Evolutionary conservation across 2,329 filamentous ascomycete species (phyloP).

Genomic region (Helminthosporium solani): DNA sequence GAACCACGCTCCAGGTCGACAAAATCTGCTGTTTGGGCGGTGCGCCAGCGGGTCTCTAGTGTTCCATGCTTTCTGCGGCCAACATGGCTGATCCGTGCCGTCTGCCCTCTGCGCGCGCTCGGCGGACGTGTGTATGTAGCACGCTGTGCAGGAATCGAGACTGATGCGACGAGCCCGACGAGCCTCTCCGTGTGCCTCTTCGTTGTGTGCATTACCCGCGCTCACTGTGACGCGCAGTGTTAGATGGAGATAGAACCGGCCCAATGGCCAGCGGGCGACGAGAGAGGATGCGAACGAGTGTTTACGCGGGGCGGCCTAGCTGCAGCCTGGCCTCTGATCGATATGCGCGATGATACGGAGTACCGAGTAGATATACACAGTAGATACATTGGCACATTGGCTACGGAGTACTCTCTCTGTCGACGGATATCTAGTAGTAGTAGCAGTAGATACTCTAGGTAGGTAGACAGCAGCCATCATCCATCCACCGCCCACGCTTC

Average conservation of each 20-base stretch:
- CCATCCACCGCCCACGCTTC: no score
- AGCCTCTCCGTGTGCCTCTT: not conserved
- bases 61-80: slow-evolving; percentile 10
- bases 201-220: slow-evolving; percentile 15
- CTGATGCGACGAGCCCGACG: no score
- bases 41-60: slow-evolving; percentile 22
- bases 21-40: slow-evolving; percentile 27
- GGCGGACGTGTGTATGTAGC: not conserved
- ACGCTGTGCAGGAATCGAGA: no score
- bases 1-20: slow-evolving; percentile 8
- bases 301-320: slow-evolving; percentile 5
- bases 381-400: no score
- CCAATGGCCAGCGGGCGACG: slow-evolving; percentile 7
- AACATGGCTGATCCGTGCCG: slow-evolving; percentile 2
- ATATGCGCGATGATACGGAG: no score
- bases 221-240: slow-evolving; percentile 21
- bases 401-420: no score
- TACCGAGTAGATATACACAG: no score
- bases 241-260: slow-evolving; percentile 13
- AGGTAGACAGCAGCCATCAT: no score
- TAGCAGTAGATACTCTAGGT: no score
- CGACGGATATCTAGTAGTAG: no score
- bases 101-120: slow-evolving; percentile 18
- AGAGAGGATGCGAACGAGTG: not conserved
- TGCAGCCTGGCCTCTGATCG: no score